Evolutionary conservation across 495 filamentous ascomycete genomes (phyloP), one percentile per base, ranked within the genome.

Genomic region (Penicillium samsonianum): DNA sequence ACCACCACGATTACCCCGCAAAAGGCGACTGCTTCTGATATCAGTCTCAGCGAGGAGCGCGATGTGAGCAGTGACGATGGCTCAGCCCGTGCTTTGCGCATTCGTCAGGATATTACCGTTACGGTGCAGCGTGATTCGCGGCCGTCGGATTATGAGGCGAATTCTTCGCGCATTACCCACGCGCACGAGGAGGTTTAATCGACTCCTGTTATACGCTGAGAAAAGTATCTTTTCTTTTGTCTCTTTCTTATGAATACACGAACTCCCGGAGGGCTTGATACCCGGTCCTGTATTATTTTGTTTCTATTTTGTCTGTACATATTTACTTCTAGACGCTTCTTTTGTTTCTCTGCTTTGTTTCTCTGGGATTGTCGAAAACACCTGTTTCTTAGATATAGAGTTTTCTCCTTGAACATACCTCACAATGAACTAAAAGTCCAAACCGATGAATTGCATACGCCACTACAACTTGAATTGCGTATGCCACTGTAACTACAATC

Each of bases 31-130:
- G 63, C 65, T 12, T 75, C 74, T 1, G 69, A 73, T 40, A 41
- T 70, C 47, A 78, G 71, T 30, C 44, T 70, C 8, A 68, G 63
- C 23, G 70, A 74, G 23, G 68, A 69, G 33, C 67, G 68, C 9
- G 64, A 71, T 31, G 56, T 67, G 26, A 77, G 73, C 54, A 65
- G 63, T 35, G 74, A 76, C 30, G 73, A 78, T 65, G 72, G 73
- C 2, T 77, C 74, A 6, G 71, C 70, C 10, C 70, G 73, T 12
- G 74, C 73, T n/a, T 47, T 79, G 30, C 67, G 74, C 25, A 80
- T 80, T 47, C 70, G 74, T 9, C 75, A 77, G 40, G 75, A 79
- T 38, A 71, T 80, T 37, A 80, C 77, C 2, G 69, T 80, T 20
- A 76, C 75, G 5, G 72, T 79, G 45, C 61, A 78, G 58, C 70